A percentile compares a stretch with the other conserved stretches of the same genome.
Evolutionary conservation across 2,329 filamentous ascomycete genomes (phyloP).

Genomic region (Colletotrichum tofieldiae): DNA sequence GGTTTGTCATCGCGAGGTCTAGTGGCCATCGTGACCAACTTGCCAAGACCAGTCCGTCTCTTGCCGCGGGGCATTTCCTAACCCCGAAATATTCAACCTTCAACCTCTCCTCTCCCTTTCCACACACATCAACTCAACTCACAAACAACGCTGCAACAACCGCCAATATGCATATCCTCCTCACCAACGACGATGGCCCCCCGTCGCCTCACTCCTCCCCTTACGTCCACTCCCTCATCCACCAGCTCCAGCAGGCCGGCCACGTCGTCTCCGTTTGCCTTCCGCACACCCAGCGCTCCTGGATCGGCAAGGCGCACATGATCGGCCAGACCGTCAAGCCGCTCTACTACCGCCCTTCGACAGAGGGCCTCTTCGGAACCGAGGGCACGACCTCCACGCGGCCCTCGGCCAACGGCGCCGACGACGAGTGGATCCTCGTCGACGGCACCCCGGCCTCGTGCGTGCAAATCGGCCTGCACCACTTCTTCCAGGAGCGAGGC

Average conservation of each 20-base stretch:
- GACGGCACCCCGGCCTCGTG: conserved; percentile 87
- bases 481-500: conserved; percentile 81
- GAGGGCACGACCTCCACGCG: conserved; percentile 77
- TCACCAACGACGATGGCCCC: conserved; percentile 87
- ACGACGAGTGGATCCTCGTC: conserved; percentile 86
- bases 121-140: conserved; percentile 1
- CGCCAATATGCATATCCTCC: conserved; percentile 72
- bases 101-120: not conserved
- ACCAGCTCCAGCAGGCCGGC: conserved; percentile 79
- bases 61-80: conserved; percentile 18
- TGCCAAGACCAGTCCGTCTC: conserved; percentile 8
- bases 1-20: conserved; percentile 10
- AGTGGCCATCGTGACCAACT: not conserved
- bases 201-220: conserved; percentile 84
- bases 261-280: conserved; percentile 94
- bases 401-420: conserved; percentile 64
- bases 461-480: conserved; percentile 86
- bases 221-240: conserved; percentile 83
- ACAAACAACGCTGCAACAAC: not conserved
- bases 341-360: conserved; percentile 81
- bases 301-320: conserved; percentile 99
- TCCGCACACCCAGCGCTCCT: conserved; percentile 92
- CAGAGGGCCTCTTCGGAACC: conserved; percentile 55
- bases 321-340: conserved; percentile 91
- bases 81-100: conserved; percentile 15